Conservation (phyloP, 768 basidiomycete genomes). For the Coprinopsis marcescibilis region DNA sequence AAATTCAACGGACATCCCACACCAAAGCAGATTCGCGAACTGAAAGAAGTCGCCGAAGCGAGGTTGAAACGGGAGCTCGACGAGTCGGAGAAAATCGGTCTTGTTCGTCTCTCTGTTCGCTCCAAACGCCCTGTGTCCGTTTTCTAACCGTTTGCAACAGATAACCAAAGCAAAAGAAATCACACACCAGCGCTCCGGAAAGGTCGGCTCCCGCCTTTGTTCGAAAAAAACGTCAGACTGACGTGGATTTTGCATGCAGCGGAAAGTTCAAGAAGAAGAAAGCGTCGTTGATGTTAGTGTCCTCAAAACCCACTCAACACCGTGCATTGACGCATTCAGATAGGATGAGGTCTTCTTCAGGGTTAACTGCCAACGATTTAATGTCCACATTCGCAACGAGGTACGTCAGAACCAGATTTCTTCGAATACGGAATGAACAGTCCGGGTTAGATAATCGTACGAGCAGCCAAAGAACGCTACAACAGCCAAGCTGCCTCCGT, state of each 20-base stretch:
- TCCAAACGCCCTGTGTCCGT: background rate
- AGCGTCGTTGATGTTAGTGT: conserved; percentile 63
- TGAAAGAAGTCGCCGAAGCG: conserved; percentile 59
- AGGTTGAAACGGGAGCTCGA: conserved; percentile 66
- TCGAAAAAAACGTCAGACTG: conserved; percentile 1
- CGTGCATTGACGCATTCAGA: conserved; percentile 9
- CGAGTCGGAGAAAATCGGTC: conserved; percentile 64
- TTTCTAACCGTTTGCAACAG: conserved; percentile 32
- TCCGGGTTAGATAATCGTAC: conserved; percentile 60
- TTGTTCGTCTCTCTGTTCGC: conserved; percentile 42
- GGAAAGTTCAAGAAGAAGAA: conserved; percentile 50
- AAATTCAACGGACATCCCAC: conserved; percentile 75
- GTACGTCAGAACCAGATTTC: conserved; percentile 34
- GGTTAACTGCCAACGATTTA: conserved; percentile 86
- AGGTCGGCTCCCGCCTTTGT: conserved; percentile 33
- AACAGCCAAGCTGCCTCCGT: conserved; percentile 72
- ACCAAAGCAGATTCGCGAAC: conserved; percentile 70
- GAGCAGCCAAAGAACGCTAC: conserved; percentile 72
- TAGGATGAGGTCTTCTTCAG: conserved; percentile 76
- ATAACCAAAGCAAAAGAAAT: conserved; percentile 58
- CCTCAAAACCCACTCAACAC: background rate
- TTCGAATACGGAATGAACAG: conserved; percentile 2
- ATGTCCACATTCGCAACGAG: conserved; percentile 80
- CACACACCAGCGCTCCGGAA: conserved; percentile 40
- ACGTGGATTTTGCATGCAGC: conserved; percentile 17